phyloP scores from a whole-genome alignment of 495 filamentous ascomycete genomes.

The Sabuloglossum arenarium region DNA sequence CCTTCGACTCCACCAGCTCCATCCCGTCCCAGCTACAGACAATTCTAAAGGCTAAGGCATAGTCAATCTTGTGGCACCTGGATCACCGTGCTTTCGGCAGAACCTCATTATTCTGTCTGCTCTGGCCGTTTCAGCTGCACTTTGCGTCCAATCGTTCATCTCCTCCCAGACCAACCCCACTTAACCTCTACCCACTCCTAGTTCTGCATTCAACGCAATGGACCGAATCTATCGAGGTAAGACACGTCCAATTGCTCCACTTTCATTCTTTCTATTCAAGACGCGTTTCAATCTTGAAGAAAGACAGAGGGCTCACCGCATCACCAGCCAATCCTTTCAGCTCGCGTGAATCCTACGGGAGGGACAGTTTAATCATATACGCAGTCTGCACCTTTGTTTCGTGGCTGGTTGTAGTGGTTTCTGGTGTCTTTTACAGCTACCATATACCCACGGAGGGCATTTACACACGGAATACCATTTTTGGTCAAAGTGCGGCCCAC shows the following conservation, averaged over 20 bases:
- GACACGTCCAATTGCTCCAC: too few species aligned
- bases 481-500: conserved; percentile 43
- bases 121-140: not conserved
- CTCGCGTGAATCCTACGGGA: conserved; percentile 9
- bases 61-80: not conserved
- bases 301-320: not conserved
- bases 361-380: conserved; percentile 25
- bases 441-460: conserved; percentile 36
- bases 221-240: not conserved
- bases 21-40: not conserved
- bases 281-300: not conserved
- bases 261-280: too few species aligned
- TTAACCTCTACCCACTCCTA: not conserved
- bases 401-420: conserved; percentile 47
- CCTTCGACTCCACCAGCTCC: not conserved
- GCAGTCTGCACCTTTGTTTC: conserved; percentile 47
- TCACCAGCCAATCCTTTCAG: conserved; percentile 17
- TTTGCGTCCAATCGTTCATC: not conserved
- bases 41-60: not conserved
- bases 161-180: not conserved
- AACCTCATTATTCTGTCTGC: not conserved
- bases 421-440: conserved; percentile 48
- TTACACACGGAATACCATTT: conserved; percentile 29
- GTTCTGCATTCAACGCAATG: not conserved
- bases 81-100: not conserved